Conservation (phyloP, 345 rosid genomes). For the Clarkia xantiana region DNA sequence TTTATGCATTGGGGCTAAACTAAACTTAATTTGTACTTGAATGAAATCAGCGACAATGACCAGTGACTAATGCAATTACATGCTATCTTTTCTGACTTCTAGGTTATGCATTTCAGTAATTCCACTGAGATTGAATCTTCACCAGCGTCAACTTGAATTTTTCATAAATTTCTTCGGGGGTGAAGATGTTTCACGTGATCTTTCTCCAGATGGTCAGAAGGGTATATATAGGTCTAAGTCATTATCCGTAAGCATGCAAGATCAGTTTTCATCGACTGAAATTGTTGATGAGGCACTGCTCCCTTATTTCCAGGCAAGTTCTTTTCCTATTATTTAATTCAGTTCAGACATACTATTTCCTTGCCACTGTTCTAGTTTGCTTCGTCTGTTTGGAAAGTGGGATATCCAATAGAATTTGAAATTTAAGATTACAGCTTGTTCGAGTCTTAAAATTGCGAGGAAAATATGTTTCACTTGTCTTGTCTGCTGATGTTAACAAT, state of each 20-base stretch:
- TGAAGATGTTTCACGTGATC: constrained; percentile 29
- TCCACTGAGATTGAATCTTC: constrained; percentile 80
- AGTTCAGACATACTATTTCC: neutral
- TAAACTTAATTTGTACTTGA: too few relatives aligned
- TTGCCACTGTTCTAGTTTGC: neutral
- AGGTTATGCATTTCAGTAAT: constrained; percentile 67
- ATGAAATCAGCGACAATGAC: neutral
- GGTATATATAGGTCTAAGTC: constrained; percentile 25
- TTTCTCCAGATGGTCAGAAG: constrained; percentile 23
- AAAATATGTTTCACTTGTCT: neutral
- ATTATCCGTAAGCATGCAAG: constrained; percentile 10
- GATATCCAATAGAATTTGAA: too few relatives aligned
- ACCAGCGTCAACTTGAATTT: constrained; percentile 90
- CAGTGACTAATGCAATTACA: constrained; percentile 2
- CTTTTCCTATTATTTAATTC: neutral
- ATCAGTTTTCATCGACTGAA: constrained; percentile 22
- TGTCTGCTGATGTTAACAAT: constrained; percentile 15
- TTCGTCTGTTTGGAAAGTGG: neutral
- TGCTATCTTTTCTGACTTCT: constrained; percentile 10
- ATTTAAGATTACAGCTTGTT: too few relatives aligned
- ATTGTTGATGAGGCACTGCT: constrained; percentile 78
- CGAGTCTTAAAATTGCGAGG: neutral
- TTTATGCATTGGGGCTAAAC: too few relatives aligned
- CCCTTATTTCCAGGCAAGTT: constrained; percentile 86
- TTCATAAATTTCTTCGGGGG: constrained; percentile 64